Conservation (phyloP, 441 rosid species). For the Gossypium aridum region DNA sequence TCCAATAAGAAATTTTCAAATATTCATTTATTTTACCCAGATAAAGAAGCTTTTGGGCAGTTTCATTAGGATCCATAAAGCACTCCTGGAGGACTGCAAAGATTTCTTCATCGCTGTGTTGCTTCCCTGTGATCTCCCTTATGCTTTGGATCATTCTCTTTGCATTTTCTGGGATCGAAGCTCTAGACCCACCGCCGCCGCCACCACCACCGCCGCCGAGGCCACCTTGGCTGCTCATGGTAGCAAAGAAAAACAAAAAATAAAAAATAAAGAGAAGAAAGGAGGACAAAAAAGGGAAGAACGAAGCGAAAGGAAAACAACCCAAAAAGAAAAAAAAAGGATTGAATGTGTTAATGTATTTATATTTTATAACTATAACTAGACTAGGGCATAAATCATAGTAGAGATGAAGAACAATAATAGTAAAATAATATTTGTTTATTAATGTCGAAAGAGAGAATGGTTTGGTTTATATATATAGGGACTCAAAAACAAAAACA, state of each 20-base stretch:
- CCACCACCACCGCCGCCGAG: constrained; percentile 21
- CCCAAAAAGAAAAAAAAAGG: neutral
- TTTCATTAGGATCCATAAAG: constrained; percentile 73
- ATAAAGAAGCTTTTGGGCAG: constrained; percentile 66
- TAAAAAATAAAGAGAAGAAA: neutral
- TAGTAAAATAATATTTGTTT: neutral
- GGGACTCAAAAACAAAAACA: neutral
- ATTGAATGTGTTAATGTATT: neutral
- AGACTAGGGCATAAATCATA: neutral
- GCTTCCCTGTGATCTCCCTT: constrained; percentile 71
- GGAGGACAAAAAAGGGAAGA: constrained; percentile 3
- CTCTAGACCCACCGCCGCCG: constrained; percentile 27
- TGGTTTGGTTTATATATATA: neutral
- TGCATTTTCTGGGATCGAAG: constrained; percentile 45
- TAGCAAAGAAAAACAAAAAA: constrained; percentile 1
- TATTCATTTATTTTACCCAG: constrained; percentile 34
- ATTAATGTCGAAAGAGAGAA: neutral
- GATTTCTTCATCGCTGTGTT: constrained; percentile 82
- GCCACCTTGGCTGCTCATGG: constrained; percentile 27
- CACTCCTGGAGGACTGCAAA: constrained; percentile 62
- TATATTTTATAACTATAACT: neutral
- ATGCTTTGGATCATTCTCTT: constrained; percentile 45
- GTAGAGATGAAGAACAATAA: too few species aligned
- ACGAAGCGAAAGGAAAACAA: neutral
- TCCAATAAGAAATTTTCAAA: neutral